A percentile compares a stretch with the other conserved stretches of the same genome.
These are phyloP conservation scores for Fusarium continuum DNA, from an alignment of 2,329 filamentous ascomycete genomes.

Conservation along the genomic window DNA sequence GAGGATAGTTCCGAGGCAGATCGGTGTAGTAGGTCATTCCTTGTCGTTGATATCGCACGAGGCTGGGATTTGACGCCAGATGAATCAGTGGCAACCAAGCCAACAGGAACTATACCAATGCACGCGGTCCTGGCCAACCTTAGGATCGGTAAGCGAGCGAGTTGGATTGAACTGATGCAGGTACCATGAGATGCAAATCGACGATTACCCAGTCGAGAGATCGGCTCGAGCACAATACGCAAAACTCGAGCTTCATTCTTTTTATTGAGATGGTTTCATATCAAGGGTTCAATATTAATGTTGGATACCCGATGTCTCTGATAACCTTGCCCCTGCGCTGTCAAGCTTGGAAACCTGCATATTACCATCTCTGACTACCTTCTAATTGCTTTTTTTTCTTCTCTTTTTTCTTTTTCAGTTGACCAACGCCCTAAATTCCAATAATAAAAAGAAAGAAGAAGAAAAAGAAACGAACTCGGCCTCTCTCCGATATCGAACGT, in stretches of 20 bases:
- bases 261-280: conserved; percentile 19
- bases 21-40: conserved; percentile 13
- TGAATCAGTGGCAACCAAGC: conserved; percentile 1
- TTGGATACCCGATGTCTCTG: neutral
- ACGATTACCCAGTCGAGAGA: neutral
- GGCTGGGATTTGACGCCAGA: conserved; percentile 20
- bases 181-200: conserved; percentile 25
- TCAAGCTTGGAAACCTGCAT: conserved; percentile 15
- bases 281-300: neutral
- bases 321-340: conserved; percentile 8
- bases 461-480: neutral
- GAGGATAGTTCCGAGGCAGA: conserved; percentile 15
- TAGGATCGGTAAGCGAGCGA: conserved; percentile 10
- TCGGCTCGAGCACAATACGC: conserved; percentile 9
- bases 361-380: neutral
- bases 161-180: conserved; percentile 25
- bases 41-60: conserved; percentile 16
- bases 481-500: neutral
- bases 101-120: conserved; percentile 1
- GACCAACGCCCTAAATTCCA: neutral
- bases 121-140: conserved; percentile 1
- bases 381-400: conserved; percentile 7
- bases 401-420: neutral
- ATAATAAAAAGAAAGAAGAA: neutral
- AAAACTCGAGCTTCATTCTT: conserved; percentile 15